Percentiles rank a stretch among this genome's conserved stretches.
Conservation (phyloP, 495 filamentous ascomycete genomes). For the Aspergillus campestris region DNA sequence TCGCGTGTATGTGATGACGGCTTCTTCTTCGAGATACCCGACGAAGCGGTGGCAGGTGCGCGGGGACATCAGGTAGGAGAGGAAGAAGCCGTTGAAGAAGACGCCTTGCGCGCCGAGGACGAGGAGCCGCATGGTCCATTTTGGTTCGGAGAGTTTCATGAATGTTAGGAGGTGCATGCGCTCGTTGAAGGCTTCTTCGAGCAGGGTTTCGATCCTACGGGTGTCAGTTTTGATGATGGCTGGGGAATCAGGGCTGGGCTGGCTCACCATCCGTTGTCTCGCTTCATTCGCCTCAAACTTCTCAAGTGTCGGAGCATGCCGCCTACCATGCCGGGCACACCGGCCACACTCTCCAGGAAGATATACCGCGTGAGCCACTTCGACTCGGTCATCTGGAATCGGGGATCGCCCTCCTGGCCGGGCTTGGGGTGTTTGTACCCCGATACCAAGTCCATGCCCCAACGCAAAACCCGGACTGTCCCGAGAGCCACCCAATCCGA, state of each 20-base stretch:
- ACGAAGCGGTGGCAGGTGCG: constrained; percentile 92
- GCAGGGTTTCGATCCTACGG: constrained; percentile 75
- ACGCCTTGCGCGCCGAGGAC: constrained; percentile 78
- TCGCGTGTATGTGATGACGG: constrained; percentile 88
- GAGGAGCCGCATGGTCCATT: constrained; percentile 79
- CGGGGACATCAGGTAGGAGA: constrained; percentile 82
- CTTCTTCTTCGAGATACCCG: constrained; percentile 94
- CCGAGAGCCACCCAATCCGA: constrained; percentile 59
- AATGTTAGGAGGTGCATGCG: constrained; percentile 95
- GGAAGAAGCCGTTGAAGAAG: constrained; percentile 91
- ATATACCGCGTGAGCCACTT: constrained; percentile 81
- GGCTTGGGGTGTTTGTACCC: constrained; percentile 60
- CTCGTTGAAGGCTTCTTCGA: constrained; percentile 94
- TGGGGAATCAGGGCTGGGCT: not conserved
- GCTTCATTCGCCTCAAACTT: constrained; percentile 71
- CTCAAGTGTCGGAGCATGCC: constrained; percentile 87
- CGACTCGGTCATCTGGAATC: constrained; percentile 58
- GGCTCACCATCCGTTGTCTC: constrained; percentile 84
- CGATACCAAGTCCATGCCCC: constrained; percentile 58
- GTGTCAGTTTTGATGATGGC: not conserved
- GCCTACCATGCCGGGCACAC: constrained; percentile 93
- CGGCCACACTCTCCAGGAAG: constrained; percentile 91
- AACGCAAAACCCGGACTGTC: constrained; percentile 55
- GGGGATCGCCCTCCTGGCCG: constrained; percentile 30
- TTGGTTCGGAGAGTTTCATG: constrained; percentile 85